A percentile compares a stretch with the other conserved stretches of the same genome.
Evolutionary conservation across 2,329 filamentous ascomycete species (phyloP).

Genomic region (Diplodia sapinea): DNA sequence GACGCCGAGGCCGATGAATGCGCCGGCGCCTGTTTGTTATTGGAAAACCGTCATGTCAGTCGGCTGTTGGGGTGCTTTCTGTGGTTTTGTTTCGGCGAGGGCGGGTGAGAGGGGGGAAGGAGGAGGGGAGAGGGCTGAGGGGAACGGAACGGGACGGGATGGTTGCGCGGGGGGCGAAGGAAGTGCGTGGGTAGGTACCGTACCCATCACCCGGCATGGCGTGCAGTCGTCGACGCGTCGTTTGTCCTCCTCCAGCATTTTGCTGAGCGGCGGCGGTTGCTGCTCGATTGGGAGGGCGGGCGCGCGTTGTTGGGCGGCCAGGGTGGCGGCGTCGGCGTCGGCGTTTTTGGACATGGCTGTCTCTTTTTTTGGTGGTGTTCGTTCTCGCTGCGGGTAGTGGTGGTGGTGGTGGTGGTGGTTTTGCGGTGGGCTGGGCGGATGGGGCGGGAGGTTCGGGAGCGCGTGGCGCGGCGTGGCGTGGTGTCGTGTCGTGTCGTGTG

Average conservation of each 20-base stretch:
- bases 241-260: constrained; percentile 14
- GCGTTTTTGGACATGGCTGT: constrained; percentile 43
- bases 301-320: constrained; percentile 43
- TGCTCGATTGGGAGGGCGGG: constrained; percentile 50
- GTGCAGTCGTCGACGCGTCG: constrained; percentile 64
- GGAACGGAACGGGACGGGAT: too few relatives aligned
- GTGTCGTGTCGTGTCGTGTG: not conserved
- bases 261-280: constrained; percentile 13
- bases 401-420: not conserved
- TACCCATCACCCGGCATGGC: constrained; percentile 74
- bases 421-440: constrained; percentile 49
- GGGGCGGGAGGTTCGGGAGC: not conserved
- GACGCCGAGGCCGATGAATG: constrained; percentile 54
- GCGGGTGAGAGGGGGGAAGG: too few relatives aligned
- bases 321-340: constrained; percentile 59
- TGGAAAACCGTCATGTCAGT: not conserved
- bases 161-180: too few relatives aligned
- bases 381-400: too few relatives aligned
- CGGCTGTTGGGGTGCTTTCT: not conserved
- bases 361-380: not conserved
- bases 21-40: constrained; percentile 47
- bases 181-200: not conserved
- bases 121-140: too few relatives aligned
- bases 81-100: not conserved
- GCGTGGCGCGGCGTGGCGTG: not conserved